A percentile compares a stretch with the other conserved stretches of the same genome.
These are phyloP conservation scores for Agaricus subrufescens DNA, from an alignment of 768 basidiomycete genomes.

Conservation along the genomic window DNA sequence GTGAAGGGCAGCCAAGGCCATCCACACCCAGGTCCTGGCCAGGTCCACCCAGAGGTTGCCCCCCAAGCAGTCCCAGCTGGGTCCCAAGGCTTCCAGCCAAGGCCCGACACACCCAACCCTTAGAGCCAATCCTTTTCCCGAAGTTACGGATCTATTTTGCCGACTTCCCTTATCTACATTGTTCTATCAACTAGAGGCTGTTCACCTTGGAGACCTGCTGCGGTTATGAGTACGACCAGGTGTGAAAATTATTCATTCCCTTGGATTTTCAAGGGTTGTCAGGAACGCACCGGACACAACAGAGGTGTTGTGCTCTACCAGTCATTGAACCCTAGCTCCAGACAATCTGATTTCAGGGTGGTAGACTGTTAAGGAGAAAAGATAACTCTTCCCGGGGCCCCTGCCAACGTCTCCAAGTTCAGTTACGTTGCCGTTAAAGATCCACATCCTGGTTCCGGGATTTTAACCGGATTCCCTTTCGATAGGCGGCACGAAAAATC, in stretches of 20 bases:
- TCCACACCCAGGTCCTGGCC: constrained; percentile 23
- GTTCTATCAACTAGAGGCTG: constrained; percentile 78
- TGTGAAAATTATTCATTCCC: constrained; percentile 66
- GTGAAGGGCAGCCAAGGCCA: constrained; percentile 36
- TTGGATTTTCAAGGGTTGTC: constrained; percentile 73
- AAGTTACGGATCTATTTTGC: constrained; percentile 55
- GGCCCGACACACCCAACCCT: constrained; percentile 32
- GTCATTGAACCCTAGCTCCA: constrained; percentile 70
- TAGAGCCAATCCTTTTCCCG: constrained; percentile 61
- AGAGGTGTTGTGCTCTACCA: constrained; percentile 69
- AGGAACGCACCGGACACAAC: constrained; percentile 68
- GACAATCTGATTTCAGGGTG: constrained; percentile 72
- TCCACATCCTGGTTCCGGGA: constrained; percentile 75
- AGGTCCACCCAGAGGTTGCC: constrained; percentile 25
- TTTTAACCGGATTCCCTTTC: constrained; percentile 78
- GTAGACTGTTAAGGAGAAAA: constrained; percentile 73
- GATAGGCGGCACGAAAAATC: constrained; percentile 62
- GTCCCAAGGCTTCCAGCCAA: constrained; percentile 26
- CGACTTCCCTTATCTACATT: constrained; percentile 79
- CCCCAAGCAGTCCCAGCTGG: constrained; percentile 29
- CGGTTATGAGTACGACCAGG: constrained; percentile 75
- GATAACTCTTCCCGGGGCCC: constrained; percentile 76
- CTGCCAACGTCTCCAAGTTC: constrained; percentile 48
- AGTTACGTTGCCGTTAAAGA: constrained; percentile 68
- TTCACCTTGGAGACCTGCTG: constrained; percentile 81